Evolutionary conservation across 2,329 filamentous ascomycete species (phyloP), one percentile per base, ranked within the genome.

Genomic region (Penicillium vulpinum): DNA sequence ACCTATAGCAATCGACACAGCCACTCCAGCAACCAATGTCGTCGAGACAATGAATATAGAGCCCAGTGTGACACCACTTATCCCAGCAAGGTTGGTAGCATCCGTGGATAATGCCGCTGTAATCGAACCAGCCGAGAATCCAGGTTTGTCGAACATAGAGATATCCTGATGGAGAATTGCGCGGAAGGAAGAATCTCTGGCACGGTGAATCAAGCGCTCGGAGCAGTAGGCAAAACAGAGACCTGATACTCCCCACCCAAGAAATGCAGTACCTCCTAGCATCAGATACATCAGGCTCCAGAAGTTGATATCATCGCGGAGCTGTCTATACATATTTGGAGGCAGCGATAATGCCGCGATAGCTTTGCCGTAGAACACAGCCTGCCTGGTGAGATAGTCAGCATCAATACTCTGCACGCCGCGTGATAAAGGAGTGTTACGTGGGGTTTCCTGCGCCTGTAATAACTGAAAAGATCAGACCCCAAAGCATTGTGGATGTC

Each of bases 161-260:
- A 97, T 92, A 60, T 97, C 94, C 75, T 97, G 93, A 62, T 92
- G 89, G 50, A 97, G 85, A 78, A 97, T 91, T 24, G 88, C 83
- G 29, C 92, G 83, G 79, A 99, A 97, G 5, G 92, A 89, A 54
- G 81, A 81, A 73, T 93, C 87, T 66, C 94, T 85, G 2, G 93
- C 91, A 18, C 91, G 86, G 70, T 91, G 90, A 54, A 97, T 84
- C 22, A 97, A 83, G 36, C 86, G 83, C 77, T 96, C 90, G n/a
- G 91, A 94, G 76, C 90, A 92, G 68, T 86, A 87, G 22, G 91
- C 92, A 64, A 97, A 92, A 2, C 87, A 80, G 49, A 89, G 67
- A 49, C 91, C 91, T 66, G 93, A 31, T 38, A 35, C 13, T 41
- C 44, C 47, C 47, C 22, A 45, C 13, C 26, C 38, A 0, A 56